Evolutionary conservation across 1,284 basidiomycete genomes (phyloP), one percentile per base, ranked within the genome.

Genomic region (Pterulicium gracile): DNA sequence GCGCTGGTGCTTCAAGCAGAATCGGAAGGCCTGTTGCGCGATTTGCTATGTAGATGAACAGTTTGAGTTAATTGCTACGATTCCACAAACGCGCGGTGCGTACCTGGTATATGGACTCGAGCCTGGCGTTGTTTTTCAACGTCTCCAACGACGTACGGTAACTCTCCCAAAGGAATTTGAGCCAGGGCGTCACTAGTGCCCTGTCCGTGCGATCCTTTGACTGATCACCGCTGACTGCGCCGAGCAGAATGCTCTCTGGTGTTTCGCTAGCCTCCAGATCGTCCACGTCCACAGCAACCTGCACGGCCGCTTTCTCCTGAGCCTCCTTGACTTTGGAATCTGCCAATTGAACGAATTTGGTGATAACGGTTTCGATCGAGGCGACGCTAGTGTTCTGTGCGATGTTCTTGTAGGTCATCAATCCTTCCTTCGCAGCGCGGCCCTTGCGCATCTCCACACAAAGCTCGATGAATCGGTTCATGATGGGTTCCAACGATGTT

Each of bases 121-220:
- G 69, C 42, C 95, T 75, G 39, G 93, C 89, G 62, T 98, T 98
- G 66, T 98, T 97, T 64, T 98, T 94, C 56, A 98, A 73, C 5
- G 94, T 95, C 70, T 98, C 96, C 49, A 99, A 74, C 4, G 89
- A 91, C 22, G 93, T 97, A 50, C 96, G 83, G 65, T 98, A 98
- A 53, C 91, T 91, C 73, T 98, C 95, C 93, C 94, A 98, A 22
- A 95, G 75, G 66, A 98, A 98, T 64, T 96, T 95, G 62, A 98
- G 83, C 83, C 93, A 97, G 1, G 96, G 95, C 0, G 91, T 96
- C 54, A 99, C 92, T 46, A 98, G 76, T 19, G 92, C 88, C 49
- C 96, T 73, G 67, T 98, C 95, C 40, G 94, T 97, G 56, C 96
- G 74, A 67, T 98, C 95, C 66, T 90, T 88, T 69, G 77, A 94